Percentiles rank a stretch among this genome's conserved stretches.
These are phyloP conservation scores for Globisporangium nunn DNA, from an alignment of 352 stramenopile species.

Conservation along the genomic window DNA sequence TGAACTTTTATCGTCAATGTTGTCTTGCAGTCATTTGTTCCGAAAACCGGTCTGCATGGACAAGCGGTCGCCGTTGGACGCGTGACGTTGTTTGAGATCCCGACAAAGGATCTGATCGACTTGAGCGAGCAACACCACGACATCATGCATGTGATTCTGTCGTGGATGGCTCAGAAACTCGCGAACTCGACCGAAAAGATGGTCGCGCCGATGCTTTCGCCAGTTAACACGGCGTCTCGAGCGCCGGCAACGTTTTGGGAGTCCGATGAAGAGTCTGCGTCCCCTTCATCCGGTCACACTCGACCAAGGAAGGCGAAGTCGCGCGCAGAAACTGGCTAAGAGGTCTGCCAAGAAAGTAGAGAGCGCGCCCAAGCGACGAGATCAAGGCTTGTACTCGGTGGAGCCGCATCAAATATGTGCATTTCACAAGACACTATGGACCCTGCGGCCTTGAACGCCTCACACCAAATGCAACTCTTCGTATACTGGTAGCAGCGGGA, in stretches of 20 bases:
- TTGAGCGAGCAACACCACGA: conserved; percentile 74
- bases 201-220: conserved; percentile 53
- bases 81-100: conserved; percentile 67
- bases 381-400: background rate
- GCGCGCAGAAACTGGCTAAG: conserved; percentile 48
- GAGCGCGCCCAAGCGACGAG: background rate
- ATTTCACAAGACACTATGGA: background rate
- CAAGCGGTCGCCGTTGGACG: conserved; percentile 38
- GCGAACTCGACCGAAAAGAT: conserved; percentile 59
- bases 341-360: background rate
- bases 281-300: conserved; percentile 3
- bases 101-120: conserved; percentile 69
- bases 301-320: conserved; percentile 28
- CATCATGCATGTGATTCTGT: conserved; percentile 78
- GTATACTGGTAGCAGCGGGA: background rate
- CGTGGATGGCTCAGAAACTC: conserved; percentile 70
- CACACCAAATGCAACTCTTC: background rate
- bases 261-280: conserved; percentile 24
- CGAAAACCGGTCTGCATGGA: conserved; percentile 34
- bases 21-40: conserved; percentile 57
- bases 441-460: background rate
- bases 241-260: conserved; percentile 22
- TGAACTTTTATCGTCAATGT: background rate
- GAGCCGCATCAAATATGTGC: background rate
- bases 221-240: conserved; percentile 7